phyloP scores from a whole-genome alignment of 371 early-diverging fungal species.

The Basidiobolus heterosporus region DNA sequence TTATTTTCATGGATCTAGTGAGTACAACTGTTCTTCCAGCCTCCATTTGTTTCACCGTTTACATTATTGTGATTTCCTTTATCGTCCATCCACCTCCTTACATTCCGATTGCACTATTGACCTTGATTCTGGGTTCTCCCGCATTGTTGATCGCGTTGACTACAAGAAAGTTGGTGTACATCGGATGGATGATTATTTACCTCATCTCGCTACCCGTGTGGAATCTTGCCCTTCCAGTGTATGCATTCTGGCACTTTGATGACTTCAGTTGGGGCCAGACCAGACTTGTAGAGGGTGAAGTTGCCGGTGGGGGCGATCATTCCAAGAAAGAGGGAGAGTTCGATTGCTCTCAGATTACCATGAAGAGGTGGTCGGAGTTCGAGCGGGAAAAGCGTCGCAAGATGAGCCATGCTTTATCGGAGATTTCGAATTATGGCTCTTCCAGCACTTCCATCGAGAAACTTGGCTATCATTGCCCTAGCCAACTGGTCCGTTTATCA shows the following conservation, averaged over 20 bases:
- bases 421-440: no score
- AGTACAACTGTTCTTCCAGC: conserved; percentile 96
- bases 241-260: conserved; percentile 99
- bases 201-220: conserved; percentile 89
- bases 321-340: conserved; percentile 41
- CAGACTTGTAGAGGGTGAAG: conserved; percentile 61
- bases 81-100: conserved; percentile 35
- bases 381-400: conserved; percentile 17
- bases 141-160: conserved; percentile 86
- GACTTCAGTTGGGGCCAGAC: conserved; percentile 99
- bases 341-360: conserved; percentile 37
- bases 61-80: conserved; percentile 52
- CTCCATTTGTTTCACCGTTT: conserved; percentile 83
- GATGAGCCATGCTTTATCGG: no score
- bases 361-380: conserved; percentile 57
- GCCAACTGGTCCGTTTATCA: no score
- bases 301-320: conserved; percentile 18
- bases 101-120: conserved; percentile 64
- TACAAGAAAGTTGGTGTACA: conserved; percentile 73
- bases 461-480: no score
- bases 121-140: conserved; percentile 78
- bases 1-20: conserved; percentile 91
- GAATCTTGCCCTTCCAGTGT: conserved; percentile 92
- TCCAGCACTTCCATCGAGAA: no score
- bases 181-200: conserved; percentile 93